Evolutionary conservation across 345 rosid species (phyloP).

Genomic region (Euphorbia lathyris): DNA sequence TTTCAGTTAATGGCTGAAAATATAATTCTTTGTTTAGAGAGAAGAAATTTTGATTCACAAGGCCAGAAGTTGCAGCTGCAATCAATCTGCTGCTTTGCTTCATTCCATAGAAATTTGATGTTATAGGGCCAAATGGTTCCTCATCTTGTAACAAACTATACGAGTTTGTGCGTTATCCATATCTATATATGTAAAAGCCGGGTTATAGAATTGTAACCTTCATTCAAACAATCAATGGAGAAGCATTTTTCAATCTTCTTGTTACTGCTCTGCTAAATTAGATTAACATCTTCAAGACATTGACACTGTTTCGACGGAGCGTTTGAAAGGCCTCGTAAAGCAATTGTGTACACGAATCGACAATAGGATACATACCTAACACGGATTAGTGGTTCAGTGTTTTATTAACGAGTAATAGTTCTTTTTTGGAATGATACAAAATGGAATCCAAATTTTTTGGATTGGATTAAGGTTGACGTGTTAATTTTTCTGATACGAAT

Average conservation of each 20-base stretch:
- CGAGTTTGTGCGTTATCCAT: neutral
- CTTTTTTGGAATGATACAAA: too few species aligned
- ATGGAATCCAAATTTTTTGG: too few species aligned
- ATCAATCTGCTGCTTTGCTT: neutral
- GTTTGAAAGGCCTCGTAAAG: too few species aligned
- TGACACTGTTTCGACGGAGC: too few species aligned
- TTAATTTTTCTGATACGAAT: too few species aligned
- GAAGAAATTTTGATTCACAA: neutral
- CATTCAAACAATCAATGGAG: neutral
- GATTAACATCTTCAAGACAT: too few species aligned
- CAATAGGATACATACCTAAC: too few species aligned
- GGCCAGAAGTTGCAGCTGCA: neutral
- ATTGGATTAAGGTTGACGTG: too few species aligned
- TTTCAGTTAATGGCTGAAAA: neutral
- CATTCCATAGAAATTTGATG: neutral
- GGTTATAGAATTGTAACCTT: neutral
- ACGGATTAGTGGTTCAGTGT: too few species aligned
- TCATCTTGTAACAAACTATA: neutral
- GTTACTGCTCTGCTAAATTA: too few species aligned
- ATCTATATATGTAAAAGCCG: neutral
- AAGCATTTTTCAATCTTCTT: neutral
- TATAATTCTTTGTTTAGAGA: neutral
- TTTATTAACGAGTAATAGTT: too few species aligned
- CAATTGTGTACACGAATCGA: too few species aligned
- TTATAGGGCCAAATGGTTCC: neutral